A percentile compares a stretch with the other conserved stretches of the same genome.
Evolutionary conservation across 1,139 yeast species (phyloP).

Genomic region (Diutina scorzettiae): DNA sequence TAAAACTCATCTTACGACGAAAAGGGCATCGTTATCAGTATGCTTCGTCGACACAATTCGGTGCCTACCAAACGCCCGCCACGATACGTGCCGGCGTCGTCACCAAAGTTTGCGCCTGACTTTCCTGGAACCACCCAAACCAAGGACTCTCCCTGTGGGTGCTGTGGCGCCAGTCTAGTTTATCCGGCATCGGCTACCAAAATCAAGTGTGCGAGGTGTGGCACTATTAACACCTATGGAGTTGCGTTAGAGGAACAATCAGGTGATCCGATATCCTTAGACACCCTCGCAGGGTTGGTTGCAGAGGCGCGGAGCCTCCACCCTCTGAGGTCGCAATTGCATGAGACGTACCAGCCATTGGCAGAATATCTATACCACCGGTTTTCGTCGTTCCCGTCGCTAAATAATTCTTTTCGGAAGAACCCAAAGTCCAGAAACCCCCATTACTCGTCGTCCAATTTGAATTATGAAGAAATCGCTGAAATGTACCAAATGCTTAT

Average conservation of each 20-base stretch:
- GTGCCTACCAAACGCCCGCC: neutral
- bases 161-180: slow-evolving; percentile 53
- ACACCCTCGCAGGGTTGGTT: slow-evolving; percentile 16
- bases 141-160: slow-evolving; percentile 17
- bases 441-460: slow-evolving; percentile 30
- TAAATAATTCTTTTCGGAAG: slow-evolving; percentile 40
- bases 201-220: slow-evolving; percentile 18
- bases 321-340: too few species aligned
- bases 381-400: slow-evolving; percentile 27
- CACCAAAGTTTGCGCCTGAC: slow-evolving; percentile 8
- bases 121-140: neutral
- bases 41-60: slow-evolving; percentile 3
- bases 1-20: too few species aligned
- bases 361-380: slow-evolving; percentile 28
- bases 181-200: slow-evolving; percentile 47
- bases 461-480: slow-evolving; percentile 34
- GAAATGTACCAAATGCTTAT: slow-evolving; percentile 30
- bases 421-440: slow-evolving; percentile 12
- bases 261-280: too few species aligned
- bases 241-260: too few species aligned
- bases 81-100: slow-evolving; percentile 9
- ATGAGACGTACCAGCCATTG: slow-evolving; percentile 38
- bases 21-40: too few species aligned
- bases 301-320: too few species aligned
- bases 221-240: slow-evolving; percentile 3